phyloP scores from a whole-genome alignment of 2,329 filamentous ascomycete genomes.

The Aspergillus fumigatus region DNA sequence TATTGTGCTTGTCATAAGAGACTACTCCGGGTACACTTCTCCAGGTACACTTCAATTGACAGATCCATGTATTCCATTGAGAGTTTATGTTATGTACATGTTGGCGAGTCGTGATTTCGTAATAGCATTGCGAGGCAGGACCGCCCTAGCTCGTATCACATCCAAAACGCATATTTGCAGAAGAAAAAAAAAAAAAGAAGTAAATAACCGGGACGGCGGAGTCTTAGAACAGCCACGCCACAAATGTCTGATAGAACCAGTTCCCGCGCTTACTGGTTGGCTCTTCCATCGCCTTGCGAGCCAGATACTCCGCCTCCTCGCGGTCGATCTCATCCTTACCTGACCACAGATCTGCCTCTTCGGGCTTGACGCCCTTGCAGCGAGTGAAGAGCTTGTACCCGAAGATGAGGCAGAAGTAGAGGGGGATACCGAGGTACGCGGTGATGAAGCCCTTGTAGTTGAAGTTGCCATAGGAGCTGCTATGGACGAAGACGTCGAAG shows the following conservation, averaged over 20 bases:
- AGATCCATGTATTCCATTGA: background rate
- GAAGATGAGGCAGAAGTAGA: constrained; percentile 66
- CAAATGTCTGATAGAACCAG: constrained; percentile 56
- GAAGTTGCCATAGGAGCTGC: constrained; percentile 50
- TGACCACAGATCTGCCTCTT: constrained; percentile 63
- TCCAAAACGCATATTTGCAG: background rate
- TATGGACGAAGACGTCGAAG: constrained; percentile 64
- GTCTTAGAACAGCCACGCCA: constrained; percentile 57
- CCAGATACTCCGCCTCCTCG: constrained; percentile 67
- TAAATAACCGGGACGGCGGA: background rate
- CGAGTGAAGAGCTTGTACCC: constrained; percentile 60
- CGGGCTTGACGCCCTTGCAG: constrained; percentile 52
- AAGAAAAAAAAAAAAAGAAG: background rate
- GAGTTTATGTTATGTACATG: background rate
- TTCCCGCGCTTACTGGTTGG: constrained; percentile 33
- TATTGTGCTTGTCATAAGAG: background rate
- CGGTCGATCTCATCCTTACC: constrained; percentile 70
- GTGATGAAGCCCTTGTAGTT: constrained; percentile 75
- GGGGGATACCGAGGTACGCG: constrained; percentile 70
- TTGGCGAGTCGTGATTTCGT: background rate
- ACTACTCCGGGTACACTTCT: background rate
- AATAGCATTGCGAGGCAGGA: background rate
- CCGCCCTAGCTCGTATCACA: background rate
- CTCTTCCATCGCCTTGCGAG: constrained; percentile 44
- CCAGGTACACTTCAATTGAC: background rate